phyloP scores from a whole-genome alignment of 306 rosid genomes.

The Aeschynomene evenia region DNA sequence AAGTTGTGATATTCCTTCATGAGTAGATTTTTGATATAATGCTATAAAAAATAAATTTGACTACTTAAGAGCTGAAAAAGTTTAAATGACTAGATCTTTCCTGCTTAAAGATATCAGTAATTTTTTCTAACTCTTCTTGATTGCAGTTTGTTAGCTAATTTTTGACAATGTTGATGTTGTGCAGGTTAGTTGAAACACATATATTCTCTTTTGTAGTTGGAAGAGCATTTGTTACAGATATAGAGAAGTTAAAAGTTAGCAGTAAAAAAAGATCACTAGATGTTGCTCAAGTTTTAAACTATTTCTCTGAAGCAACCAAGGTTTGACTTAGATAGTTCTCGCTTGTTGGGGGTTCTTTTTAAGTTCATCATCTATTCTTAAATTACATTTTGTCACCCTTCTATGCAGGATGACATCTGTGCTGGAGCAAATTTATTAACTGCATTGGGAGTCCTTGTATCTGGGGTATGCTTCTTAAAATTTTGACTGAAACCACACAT shows the following conservation, averaged over 20 bases:
- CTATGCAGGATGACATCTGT: constrained; percentile 75
- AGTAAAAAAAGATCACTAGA: constrained; percentile 79
- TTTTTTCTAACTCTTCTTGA: constrained; percentile 7
- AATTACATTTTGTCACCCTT: constrained; percentile 28
- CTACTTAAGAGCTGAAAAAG: background rate
- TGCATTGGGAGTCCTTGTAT: constrained; percentile 82
- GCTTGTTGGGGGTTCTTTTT: constrained; percentile 2
- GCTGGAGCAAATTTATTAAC: constrained; percentile 91
- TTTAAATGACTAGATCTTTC: constrained; percentile 4
- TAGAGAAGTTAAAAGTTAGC: constrained; percentile 85
- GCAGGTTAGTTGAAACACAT: constrained; percentile 98
- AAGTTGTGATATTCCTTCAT: background rate
- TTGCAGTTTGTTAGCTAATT: constrained; percentile 34
- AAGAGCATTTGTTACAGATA: constrained; percentile 98
- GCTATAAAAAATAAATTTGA: background rate
- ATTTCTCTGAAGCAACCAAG: constrained; percentile 80
- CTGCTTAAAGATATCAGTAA: background rate
- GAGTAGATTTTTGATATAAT: constrained; percentile 3
- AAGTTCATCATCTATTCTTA: constrained; percentile 13
- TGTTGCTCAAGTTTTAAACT: constrained; percentile 68
- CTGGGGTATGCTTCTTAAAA: constrained; percentile 70
- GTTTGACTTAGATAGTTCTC: constrained; percentile 46
- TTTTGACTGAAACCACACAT: constrained; percentile 7
- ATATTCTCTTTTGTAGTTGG: constrained; percentile 99
- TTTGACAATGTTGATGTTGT: constrained; percentile 35